Percentiles rank a stretch among this genome's conserved stretches.
Evolutionary conservation across 1,284 basidiomycete species (phyloP).

Genomic region (Puccinia horiana): DNA sequence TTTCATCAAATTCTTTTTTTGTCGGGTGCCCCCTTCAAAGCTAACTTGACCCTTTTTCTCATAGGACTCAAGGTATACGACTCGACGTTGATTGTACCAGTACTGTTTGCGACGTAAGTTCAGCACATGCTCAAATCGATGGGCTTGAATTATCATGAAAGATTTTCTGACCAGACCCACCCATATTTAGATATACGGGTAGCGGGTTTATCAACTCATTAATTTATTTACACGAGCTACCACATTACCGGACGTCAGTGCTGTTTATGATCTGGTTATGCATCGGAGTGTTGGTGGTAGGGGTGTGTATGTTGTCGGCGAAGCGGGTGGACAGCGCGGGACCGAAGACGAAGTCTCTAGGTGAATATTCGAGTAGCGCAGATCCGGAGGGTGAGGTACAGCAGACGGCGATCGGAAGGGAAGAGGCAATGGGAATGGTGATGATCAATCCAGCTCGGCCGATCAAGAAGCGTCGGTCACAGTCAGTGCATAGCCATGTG

Average conservation of each 20-base stretch:
- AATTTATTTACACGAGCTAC: constrained; percentile 47
- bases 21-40: background rate
- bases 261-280: constrained; percentile 48
- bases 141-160: background rate
- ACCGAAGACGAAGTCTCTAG: background rate
- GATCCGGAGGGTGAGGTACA: constrained; percentile 47
- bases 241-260: constrained; percentile 33
- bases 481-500: background rate
- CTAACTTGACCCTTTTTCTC: background rate
- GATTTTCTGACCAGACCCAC: background rate
- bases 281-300: constrained; percentile 42
- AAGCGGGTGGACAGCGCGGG: constrained; percentile 21
- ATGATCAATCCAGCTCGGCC: background rate
- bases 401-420: constrained; percentile 29
- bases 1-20: background rate
- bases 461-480: constrained; percentile 7
- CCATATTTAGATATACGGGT: constrained; percentile 37
- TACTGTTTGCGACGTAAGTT: constrained; percentile 62
- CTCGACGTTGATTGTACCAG: constrained; percentile 72
- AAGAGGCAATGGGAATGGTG: constrained; percentile 30
- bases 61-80: constrained; percentile 56
- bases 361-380: constrained; percentile 40
- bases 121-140: background rate
- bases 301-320: constrained; percentile 44
- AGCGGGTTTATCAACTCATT: constrained; percentile 49